phyloP scores from a whole-genome alignment of 2,329 filamentous ascomycete species.

The Xylariaceae sp. region DNA sequence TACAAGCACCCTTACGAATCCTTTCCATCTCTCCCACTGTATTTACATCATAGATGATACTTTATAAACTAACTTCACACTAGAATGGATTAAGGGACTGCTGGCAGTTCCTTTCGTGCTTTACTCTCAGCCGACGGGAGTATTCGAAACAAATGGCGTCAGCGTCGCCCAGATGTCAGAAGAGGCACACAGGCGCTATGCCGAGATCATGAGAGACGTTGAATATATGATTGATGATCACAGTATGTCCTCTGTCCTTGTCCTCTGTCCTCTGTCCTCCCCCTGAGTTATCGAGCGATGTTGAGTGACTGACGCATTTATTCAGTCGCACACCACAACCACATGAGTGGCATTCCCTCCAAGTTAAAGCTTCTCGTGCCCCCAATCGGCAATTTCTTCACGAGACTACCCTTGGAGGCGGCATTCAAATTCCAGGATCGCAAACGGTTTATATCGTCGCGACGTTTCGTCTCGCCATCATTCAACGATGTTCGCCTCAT shows the following conservation, averaged over 20 bases:
- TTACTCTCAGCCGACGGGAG: slow-evolving; percentile 86
- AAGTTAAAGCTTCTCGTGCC: slow-evolving; percentile 92
- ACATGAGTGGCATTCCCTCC: slow-evolving; percentile 63
- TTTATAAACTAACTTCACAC: slow-evolving; percentile 14
- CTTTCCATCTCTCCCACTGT: not conserved
- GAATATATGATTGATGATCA: slow-evolving; percentile 89
- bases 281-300: not conserved
- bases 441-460: slow-evolving; percentile 78
- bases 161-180: slow-evolving; percentile 66
- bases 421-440: slow-evolving; percentile 89
- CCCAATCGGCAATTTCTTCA: slow-evolving; percentile 90
- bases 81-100: slow-evolving; percentile 94
- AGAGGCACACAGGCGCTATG: slow-evolving; percentile 80
- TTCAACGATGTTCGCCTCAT: slow-evolving; percentile 95
- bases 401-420: slow-evolving; percentile 74
- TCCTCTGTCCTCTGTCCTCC: not conserved
- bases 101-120: slow-evolving; percentile 94
- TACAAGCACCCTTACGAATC: not conserved
- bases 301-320: slow-evolving; percentile 8
- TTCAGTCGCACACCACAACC: slow-evolving; percentile 64
- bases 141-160: slow-evolving; percentile 64
- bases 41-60: not conserved
- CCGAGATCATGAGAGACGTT: slow-evolving; percentile 91
- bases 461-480: slow-evolving; percentile 88
- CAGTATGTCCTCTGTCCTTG: slow-evolving; percentile 46